Conservation (phyloP, 345 rosid species). For the Pistacia vera region DNA sequence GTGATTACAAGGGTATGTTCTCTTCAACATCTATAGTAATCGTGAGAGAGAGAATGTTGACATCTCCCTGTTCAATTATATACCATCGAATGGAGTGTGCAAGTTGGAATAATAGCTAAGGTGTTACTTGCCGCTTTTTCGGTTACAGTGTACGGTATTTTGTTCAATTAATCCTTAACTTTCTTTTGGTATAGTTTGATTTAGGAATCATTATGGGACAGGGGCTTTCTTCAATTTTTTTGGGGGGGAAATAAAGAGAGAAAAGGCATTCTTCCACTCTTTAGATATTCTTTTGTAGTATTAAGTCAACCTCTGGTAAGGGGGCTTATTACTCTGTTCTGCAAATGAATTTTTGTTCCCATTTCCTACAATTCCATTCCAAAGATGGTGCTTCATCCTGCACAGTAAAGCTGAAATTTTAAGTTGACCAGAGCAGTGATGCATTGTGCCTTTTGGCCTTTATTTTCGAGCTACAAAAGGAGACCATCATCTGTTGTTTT, state of each 20-base stretch:
- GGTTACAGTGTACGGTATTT: conserved; percentile 27
- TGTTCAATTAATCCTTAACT: conserved; percentile 28
- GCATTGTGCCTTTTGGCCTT: conserved; percentile 48
- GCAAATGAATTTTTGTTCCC: conserved; percentile 23
- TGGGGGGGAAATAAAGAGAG: conserved; percentile 3
- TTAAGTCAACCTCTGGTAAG: conserved; percentile 55
- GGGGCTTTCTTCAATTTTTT: conserved; percentile 27
- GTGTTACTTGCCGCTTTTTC: conserved; percentile 43
- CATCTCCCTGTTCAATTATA: conserved; percentile 25
- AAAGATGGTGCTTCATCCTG: conserved; percentile 54
- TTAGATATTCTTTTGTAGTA: conserved; percentile 39
- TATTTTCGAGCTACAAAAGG: conserved; percentile 59
- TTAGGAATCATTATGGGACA: conserved; percentile 32
- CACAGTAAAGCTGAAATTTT: conserved; percentile 48
- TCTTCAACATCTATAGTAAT: conserved; percentile 21
- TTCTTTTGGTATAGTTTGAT: conserved; percentile 27
- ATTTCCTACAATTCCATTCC: conserved; percentile 40
- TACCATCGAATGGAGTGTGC: conserved; percentile 36
- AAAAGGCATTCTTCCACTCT: conserved; percentile 23
- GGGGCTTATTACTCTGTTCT: conserved; percentile 30
- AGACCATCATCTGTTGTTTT: conserved; percentile 48
- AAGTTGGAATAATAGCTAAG: conserved; percentile 44
- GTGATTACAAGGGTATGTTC: conserved; percentile 14
- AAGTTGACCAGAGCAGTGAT: conserved; percentile 55
- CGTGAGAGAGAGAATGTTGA: conserved; percentile 17